phyloP scores from a whole-genome alignment of 306 rosid genomes.

The Heteromeles arbutifolia region DNA sequence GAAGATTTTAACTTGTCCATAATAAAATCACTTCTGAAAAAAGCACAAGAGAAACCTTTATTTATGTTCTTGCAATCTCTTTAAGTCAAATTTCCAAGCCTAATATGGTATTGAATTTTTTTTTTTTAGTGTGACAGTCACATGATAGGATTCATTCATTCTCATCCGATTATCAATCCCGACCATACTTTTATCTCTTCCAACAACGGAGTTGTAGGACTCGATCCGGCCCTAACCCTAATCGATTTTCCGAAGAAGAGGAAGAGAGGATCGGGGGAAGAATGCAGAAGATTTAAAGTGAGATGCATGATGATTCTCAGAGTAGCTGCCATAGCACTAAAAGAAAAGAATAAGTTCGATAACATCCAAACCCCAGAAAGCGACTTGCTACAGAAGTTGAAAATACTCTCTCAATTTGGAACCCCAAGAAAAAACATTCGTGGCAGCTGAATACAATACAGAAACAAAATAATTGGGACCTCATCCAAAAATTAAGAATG shows the following conservation, averaged over 20 bases:
- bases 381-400: background rate
- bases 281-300: background rate
- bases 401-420: constrained; percentile 14
- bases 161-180: background rate
- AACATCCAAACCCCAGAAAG: background rate
- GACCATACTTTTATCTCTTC: background rate
- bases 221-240: background rate
- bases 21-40: too few species aligned
- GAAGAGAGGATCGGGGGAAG: background rate
- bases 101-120: too few species aligned
- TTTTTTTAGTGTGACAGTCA: background rate
- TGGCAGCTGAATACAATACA: constrained; percentile 20
- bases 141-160: too few species aligned
- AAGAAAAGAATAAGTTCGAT: background rate
- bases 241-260: background rate
- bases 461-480: constrained; percentile 21
- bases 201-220: background rate
- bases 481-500: constrained; percentile 33
- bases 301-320: background rate
- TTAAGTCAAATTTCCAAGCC: too few species aligned
- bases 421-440: constrained; percentile 14
- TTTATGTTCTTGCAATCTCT: too few species aligned
- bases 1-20: too few species aligned
- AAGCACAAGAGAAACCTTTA: too few species aligned
- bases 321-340: too few species aligned